A percentile compares a stretch with the other conserved stretches of the same genome.
Evolutionary conservation across 768 basidiomycete species (phyloP).

Genomic region (Trametes cingulata): DNA sequence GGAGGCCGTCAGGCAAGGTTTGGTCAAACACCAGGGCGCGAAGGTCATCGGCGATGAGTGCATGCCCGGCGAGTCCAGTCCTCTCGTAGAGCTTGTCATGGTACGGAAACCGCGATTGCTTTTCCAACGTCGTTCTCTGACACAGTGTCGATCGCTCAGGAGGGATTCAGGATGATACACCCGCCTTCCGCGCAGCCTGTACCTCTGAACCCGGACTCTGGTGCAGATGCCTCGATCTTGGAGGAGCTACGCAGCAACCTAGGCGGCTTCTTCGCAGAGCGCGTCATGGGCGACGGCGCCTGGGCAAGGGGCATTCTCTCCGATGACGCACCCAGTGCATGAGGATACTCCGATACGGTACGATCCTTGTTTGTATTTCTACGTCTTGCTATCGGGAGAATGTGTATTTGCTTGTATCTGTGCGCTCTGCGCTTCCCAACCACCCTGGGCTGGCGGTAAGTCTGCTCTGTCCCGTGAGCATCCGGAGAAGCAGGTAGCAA

Average conservation of each 20-base stretch:
- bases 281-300: conserved; percentile 53
- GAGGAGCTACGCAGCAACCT: conserved; percentile 52
- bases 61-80: conserved; percentile 41
- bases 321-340: conserved; percentile 9
- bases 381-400: conserved; percentile 4
- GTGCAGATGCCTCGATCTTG: conserved; percentile 49
- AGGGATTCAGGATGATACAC: conserved; percentile 60
- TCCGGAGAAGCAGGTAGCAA: no score
- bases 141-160: conserved; percentile 38
- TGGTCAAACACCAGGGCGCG: conserved; percentile 80
- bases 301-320: conserved; percentile 65
- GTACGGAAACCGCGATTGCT: conserved; percentile 40
- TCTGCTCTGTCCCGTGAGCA: no score
- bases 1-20: conserved; percentile 79
- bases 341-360: neutral
- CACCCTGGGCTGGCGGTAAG: no score
- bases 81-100: conserved; percentile 61
- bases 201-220: conserved; percentile 50
- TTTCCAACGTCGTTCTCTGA: neutral
- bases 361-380: conserved; percentile 11
- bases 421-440: neutral
- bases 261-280: conserved; percentile 63
- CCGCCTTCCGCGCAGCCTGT: conserved; percentile 60
- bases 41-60: conserved; percentile 73
- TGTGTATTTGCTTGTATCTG: neutral